Evolutionary conservation across 805 yeast genomes (phyloP).

Genomic region (Alloascoidea africana): DNA sequence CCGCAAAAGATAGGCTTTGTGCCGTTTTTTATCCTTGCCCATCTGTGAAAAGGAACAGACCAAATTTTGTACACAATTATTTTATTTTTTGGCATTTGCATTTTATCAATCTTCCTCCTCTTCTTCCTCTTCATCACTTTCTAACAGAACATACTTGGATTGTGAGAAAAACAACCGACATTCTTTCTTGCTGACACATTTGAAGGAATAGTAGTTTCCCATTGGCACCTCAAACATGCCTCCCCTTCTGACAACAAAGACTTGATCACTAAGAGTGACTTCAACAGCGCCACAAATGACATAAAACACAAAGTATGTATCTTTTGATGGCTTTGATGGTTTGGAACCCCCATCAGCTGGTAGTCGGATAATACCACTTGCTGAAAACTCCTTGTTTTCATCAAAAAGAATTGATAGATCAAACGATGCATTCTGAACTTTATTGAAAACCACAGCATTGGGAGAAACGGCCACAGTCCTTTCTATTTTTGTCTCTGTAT

Average conservation of each 20-base stretch:
- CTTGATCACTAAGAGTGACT: conserved; percentile 38
- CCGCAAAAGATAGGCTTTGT: too few species aligned
- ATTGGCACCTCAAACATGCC: conserved; percentile 64
- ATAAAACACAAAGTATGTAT: conserved; percentile 52
- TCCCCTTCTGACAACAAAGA: conserved; percentile 46
- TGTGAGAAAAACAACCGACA: conserved; percentile 1
- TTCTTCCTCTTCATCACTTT: too few species aligned
- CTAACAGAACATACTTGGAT: conserved; percentile 2
- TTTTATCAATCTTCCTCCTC: too few species aligned
- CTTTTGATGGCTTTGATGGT: conserved; percentile 38
- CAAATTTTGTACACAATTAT: too few species aligned
- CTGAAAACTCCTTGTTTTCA: conserved; percentile 44
- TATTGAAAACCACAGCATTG: conserved; percentile 23
- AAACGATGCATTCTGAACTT: conserved; percentile 34
- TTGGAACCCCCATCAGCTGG: conserved; percentile 45
- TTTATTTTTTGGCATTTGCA: too few species aligned
- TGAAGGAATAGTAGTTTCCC: conserved; percentile 39
- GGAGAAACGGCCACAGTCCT: conserved; percentile 45
- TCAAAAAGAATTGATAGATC: conserved; percentile 49
- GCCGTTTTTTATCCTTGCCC: too few species aligned
- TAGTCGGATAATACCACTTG: conserved; percentile 53
- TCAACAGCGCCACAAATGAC: conserved; percentile 52
- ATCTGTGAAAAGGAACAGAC: too few species aligned
- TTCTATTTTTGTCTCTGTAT: conserved; percentile 25
- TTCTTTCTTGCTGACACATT: neutral